Evolutionary conservation across 2,329 filamentous ascomycete species (phyloP).

Genomic region (Aureobasidium namibiae): DNA sequence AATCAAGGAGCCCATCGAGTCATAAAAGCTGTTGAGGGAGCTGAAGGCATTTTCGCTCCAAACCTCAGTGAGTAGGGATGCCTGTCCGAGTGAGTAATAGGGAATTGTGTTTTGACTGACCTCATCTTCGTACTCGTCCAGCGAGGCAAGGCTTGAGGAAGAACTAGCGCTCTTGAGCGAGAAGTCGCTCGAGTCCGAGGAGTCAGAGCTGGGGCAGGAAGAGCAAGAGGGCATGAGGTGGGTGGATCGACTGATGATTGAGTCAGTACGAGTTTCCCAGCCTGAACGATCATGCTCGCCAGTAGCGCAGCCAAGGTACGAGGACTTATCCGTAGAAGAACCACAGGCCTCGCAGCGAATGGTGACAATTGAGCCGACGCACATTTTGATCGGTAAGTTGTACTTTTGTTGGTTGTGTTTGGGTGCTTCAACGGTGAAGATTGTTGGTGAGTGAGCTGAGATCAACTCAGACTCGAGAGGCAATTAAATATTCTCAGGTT

Average conservation of each 20-base stretch:
- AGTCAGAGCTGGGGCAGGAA: not conserved
- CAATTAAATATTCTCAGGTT: no score
- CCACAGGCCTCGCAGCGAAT: not conserved
- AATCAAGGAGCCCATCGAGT: not conserved
- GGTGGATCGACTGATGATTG: not conserved
- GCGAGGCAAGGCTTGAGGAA: not conserved
- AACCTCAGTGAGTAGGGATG: not conserved
- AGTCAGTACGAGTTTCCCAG: not conserved
- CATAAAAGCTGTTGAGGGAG: not conserved
- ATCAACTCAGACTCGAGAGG: no score
- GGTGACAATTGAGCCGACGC: not conserved
- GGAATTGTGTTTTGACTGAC: not conserved
- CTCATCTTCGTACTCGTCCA: not conserved
- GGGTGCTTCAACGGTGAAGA: no score
- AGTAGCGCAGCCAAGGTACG: not conserved
- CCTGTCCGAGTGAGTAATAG: not conserved
- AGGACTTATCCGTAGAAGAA: not conserved
- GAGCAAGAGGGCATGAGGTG: not conserved
- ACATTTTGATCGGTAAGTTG: not conserved
- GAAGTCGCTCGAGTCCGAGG: not conserved
- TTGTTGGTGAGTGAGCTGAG: not conserved
- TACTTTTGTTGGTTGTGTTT: not conserved
- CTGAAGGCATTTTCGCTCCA: not conserved
- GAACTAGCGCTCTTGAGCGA: no score
- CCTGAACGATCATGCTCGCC: not conserved